These are phyloP conservation scores for Ceratobasidium sp. DNA, from an alignment of 1,284 basidiomycete species.

Conservation along the genomic window DNA sequence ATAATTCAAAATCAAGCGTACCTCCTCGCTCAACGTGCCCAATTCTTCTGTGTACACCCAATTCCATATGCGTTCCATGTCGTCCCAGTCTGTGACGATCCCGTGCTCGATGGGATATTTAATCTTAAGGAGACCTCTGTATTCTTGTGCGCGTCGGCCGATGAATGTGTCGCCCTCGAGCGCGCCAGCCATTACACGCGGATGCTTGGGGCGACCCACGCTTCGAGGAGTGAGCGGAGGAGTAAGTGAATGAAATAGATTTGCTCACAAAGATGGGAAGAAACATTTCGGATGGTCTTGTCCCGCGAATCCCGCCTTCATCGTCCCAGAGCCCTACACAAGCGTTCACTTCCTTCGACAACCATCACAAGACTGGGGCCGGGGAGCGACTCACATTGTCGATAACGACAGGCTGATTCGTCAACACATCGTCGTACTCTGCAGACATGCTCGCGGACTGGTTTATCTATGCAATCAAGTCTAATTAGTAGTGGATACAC, in stretches of 20 bases:
- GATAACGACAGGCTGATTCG: conserved; percentile 94
- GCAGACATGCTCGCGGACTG: conserved; percentile 71
- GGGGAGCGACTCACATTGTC: conserved; percentile 80
- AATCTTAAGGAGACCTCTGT: conserved; percentile 93
- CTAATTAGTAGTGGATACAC: conserved; percentile 10
- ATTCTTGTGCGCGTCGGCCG: conserved; percentile 92
- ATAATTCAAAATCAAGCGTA: conserved; percentile 58
- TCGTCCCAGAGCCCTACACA: conserved; percentile 90
- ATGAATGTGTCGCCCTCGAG: conserved; percentile 95
- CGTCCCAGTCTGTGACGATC: conserved; percentile 97
- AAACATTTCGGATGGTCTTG: conserved; percentile 98
- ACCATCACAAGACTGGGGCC: conserved; percentile 47
- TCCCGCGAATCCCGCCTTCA: conserved; percentile 98
- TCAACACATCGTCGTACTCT: conserved; percentile 90
- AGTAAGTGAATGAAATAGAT: conserved; percentile 52
- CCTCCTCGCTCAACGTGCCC: conserved; percentile 95
- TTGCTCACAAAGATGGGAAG: conserved; percentile 95
- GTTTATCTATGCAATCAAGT: neutral
- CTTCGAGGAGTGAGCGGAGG: conserved; percentile 60
- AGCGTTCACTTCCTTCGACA: conserved; percentile 49
- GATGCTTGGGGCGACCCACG: conserved; percentile 95
- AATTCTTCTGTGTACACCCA: conserved; percentile 97
- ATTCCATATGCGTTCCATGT: conserved; percentile 97
- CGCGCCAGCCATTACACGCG: conserved; percentile 96
- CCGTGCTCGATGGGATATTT: conserved; percentile 97